Evolutionary conservation across 306 rosid genomes (phyloP).

Genomic region (Cucurbita pepo): DNA sequence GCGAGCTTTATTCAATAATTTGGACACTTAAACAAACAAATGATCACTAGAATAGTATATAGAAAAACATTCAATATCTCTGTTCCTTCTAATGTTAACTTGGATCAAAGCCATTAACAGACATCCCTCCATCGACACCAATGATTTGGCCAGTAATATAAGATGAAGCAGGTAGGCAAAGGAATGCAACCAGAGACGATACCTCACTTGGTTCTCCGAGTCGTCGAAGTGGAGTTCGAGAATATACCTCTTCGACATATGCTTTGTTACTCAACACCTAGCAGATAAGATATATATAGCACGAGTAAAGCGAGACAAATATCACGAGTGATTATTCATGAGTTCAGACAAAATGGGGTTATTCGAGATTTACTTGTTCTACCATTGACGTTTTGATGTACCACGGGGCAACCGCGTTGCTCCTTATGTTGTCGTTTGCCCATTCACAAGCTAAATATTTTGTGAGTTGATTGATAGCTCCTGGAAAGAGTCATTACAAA

Average conservation of each 20-base stretch:
- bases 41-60: too few species aligned
- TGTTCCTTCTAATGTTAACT: not conserved
- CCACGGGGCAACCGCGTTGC: constrained; percentile 75
- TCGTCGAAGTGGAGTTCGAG: constrained; percentile 53
- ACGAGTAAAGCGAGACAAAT: not conserved
- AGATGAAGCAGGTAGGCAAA: constrained; percentile 67
- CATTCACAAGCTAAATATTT: constrained; percentile 68
- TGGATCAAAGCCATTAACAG: constrained; percentile 20
- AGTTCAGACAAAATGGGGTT: constrained; percentile 6
- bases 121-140: constrained; percentile 68
- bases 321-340: not conserved
- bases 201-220: constrained; percentile 61
- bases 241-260: constrained; percentile 52
- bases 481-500: constrained; percentile 15
- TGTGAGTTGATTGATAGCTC: constrained; percentile 66
- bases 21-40: too few species aligned
- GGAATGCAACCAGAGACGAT: constrained; percentile 54
- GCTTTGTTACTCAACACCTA: constrained; percentile 51
- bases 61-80: too few species aligned
- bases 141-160: constrained; percentile 67
- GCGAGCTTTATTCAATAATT: too few species aligned
- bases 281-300: not conserved
- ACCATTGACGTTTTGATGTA: constrained; percentile 64
- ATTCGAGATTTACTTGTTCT: constrained; percentile 35
- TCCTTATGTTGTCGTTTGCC: constrained; percentile 66